phyloP scores from a whole-genome alignment of 2,329 filamentous ascomycete species.

The Cytospora chrysosperma region DNA sequence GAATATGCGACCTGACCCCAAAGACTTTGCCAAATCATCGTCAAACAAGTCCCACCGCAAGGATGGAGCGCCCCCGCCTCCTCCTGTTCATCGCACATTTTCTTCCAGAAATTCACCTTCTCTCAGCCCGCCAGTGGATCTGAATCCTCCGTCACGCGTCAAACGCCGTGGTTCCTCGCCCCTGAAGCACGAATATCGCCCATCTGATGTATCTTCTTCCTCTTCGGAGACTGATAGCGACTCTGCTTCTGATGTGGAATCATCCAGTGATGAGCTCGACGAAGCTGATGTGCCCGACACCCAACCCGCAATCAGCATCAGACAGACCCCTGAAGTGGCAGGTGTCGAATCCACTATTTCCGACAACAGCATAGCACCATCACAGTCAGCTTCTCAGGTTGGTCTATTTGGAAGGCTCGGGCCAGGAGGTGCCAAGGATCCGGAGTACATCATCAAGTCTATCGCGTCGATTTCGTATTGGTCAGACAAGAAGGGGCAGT shows the following conservation, averaged over 20 bases:
- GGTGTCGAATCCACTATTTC: constrained; percentile 43
- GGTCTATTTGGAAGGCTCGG: constrained; percentile 33
- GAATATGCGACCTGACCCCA: constrained; percentile 39
- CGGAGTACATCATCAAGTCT: constrained; percentile 46
- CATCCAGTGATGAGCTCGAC: constrained; percentile 57
- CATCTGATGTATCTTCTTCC: constrained; percentile 67
- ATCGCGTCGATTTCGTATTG: constrained; percentile 60
- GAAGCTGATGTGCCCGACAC: constrained; percentile 60
- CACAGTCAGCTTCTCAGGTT: constrained; percentile 78
- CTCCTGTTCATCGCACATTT: constrained; percentile 52
- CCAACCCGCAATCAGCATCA: constrained; percentile 58
- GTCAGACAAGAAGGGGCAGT: constrained; percentile 58
- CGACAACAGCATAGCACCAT: constrained; percentile 68
- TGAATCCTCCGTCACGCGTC: constrained; percentile 41
- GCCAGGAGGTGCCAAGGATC: constrained; percentile 54
- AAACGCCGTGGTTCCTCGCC: constrained; percentile 84
- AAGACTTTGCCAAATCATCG: constrained; percentile 35
- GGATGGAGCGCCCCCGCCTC: constrained; percentile 57
- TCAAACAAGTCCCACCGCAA: constrained; percentile 43
- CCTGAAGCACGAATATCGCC: constrained; percentile 94
- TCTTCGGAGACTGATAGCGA: constrained; percentile 59
- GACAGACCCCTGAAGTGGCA: constrained; percentile 34
- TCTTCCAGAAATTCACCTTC: constrained; percentile 39
- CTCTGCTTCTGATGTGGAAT: constrained; percentile 50
- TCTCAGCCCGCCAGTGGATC: constrained; percentile 49